Evolutionary conservation across 768 basidiomycete species (phyloP), one percentile per base, ranked within the genome.

Genomic region (Mycena filopes): DNA sequence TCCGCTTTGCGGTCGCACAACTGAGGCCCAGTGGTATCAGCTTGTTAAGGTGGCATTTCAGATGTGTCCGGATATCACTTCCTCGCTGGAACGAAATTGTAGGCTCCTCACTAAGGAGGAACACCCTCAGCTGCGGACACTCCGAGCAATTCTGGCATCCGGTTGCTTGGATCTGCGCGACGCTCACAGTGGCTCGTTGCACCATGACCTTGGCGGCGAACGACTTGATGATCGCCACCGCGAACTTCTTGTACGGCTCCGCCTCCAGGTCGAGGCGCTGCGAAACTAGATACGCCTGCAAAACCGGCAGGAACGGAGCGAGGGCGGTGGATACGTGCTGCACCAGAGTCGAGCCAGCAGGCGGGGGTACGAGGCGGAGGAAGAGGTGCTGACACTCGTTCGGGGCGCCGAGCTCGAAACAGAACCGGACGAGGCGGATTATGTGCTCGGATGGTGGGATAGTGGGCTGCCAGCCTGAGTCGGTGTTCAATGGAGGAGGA

Each of bases 161-260:
- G 21, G 36, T 25, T 9, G 10, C 23, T 21, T 51, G 33, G 11
- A 33, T 6, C 33, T 33, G 33, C 33, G 33, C 33, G 33, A 12
- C 33, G 33, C 33, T 33, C 33, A 33, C 33, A n/a, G n/a, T 33
- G 7, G 33, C 7, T 33, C 12, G 6, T 33, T 33, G 33, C 6
- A 12, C 49, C 43, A 69, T 50, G 23, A 69, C 65, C 23, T 66
- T n/a, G 25, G 55, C 49, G 16, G 65, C 46, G 36, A 60, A 69
- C 4, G 23, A 23, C 38, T 50, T 54, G 51, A 63, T 25, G 6
- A 66, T 60, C 8, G 49, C 33, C 11, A 50, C 55, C 10, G 50
- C 54, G 21, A 69, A 66, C 5, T 3, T 55, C 18, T 21, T 58
- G 45, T 47, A 69, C 40, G 65, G 68, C 18, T 56, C 56, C 25